Conservation (phyloP, 495 filamentous ascomycete genomes). For the Penicillium paradoxum region DNA sequence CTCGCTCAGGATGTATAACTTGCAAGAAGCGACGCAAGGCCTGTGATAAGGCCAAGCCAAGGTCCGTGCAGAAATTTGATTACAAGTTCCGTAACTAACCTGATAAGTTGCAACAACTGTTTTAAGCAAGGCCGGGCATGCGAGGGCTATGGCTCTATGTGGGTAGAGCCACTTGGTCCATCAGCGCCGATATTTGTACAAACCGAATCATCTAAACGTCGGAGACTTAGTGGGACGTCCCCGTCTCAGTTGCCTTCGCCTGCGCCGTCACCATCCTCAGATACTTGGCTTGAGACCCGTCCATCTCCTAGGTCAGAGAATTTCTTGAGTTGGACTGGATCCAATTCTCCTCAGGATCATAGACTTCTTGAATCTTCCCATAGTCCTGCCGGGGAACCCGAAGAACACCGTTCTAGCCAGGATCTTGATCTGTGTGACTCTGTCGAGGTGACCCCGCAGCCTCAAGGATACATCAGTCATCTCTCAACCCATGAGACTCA, state of each 20-base stretch:
- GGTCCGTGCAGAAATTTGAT: slow-evolving; percentile 16
- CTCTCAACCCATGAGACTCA: slow-evolving; percentile 34
- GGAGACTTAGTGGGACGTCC: slow-evolving; percentile 15
- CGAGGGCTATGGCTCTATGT: slow-evolving; percentile 44
- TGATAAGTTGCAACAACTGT: slow-evolving; percentile 37
- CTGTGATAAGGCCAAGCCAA: slow-evolving; percentile 43
- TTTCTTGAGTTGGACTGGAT: slow-evolving; percentile 7
- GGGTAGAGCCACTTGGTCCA: slow-evolving; percentile 37
- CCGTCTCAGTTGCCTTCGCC: slow-evolving; percentile 16
- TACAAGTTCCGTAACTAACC: neutral
- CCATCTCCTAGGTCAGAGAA: slow-evolving; percentile 7
- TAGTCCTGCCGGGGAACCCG: neutral
- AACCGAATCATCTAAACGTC: slow-evolving; percentile 23
- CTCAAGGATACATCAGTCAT: slow-evolving; percentile 22
- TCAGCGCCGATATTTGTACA: slow-evolving; percentile 30
- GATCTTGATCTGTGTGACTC: neutral
- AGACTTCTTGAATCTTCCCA: slow-evolving; percentile 1
- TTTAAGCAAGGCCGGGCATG: slow-evolving; percentile 35
- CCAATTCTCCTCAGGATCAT: slow-evolving; percentile 6
- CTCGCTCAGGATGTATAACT: slow-evolving; percentile 41
- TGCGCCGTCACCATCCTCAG: slow-evolving; percentile 14
- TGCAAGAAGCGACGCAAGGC: slow-evolving; percentile 43
- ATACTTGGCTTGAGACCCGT: slow-evolving; percentile 10
- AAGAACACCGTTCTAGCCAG: neutral
- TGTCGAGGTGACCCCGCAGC: slow-evolving; percentile 9